A percentile compares a stretch with the other conserved stretches of the same genome.
phyloP scores from a whole-genome alignment of 257 asterid genomes.

The Gentiana macrophylla region DNA sequence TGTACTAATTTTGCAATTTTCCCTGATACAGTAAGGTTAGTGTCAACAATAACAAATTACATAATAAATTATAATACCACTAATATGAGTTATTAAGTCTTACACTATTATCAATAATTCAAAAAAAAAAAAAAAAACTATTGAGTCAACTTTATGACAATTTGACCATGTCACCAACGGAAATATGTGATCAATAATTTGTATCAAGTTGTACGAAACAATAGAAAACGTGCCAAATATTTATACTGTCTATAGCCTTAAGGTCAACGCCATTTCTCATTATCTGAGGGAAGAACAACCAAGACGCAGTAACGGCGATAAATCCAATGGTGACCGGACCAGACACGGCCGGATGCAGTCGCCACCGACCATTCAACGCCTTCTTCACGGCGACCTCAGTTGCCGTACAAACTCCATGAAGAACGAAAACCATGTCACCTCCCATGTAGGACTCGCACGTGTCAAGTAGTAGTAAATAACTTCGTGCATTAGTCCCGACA shows the following conservation, averaged over 20 bases:
- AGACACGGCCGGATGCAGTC: slow-evolving; percentile 20
- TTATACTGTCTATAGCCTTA: slow-evolving; percentile 25
- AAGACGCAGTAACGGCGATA: slow-evolving; percentile 36
- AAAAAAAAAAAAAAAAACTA: too few species aligned
- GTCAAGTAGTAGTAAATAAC: slow-evolving; percentile 29
- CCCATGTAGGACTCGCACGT: slow-evolving; percentile 60
- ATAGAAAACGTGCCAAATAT: background rate
- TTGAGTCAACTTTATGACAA: too few species aligned
- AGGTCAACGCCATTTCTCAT: slow-evolving; percentile 25
- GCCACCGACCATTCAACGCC: too few species aligned
- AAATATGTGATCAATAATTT: too few species aligned
- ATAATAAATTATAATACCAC: too few species aligned
- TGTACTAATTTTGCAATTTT: too few species aligned
- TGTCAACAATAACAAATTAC: too few species aligned
- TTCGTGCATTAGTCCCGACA: slow-evolving; percentile 74
- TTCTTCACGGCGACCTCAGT: slow-evolving; percentile 27
- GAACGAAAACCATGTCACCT: slow-evolving; percentile 50
- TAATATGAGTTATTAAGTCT: too few species aligned
- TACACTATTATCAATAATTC: too few species aligned
- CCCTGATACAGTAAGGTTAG: too few species aligned
- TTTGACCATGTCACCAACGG: too few species aligned
- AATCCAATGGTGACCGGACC: slow-evolving; percentile 45
- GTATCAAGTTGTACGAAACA: too few species aligned
- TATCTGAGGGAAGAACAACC: slow-evolving; percentile 60
- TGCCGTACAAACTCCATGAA: slow-evolving; percentile 45